Base-by-base conservation (phyloP, 345 rosid genomes). In the Populus simonii region DNA sequence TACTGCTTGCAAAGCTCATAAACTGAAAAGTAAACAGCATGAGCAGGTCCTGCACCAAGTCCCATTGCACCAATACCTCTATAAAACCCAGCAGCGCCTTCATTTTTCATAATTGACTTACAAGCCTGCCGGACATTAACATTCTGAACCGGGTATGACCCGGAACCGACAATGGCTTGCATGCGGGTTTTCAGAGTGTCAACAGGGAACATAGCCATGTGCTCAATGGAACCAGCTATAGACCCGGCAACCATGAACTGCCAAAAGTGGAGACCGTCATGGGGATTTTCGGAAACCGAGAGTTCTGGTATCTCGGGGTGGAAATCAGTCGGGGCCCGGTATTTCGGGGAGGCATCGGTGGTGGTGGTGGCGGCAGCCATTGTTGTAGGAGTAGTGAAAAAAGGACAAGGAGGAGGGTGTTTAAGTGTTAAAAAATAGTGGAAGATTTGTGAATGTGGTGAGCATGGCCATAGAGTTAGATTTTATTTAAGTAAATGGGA, bases 231-330 rank as follows among this genome's bases (percentile, higher is more conserved):
- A 57, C 83, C 83, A 5, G 83, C 83, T 47, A 75, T 39, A 29
- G 83, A 80, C 5, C 83, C 83, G 73, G 76, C 73, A 3, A 80
- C 31, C 83, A 80, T 80, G 80, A 47, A 80, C 55, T 80, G 83
- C 80, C 76, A 80, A 73, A 80, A 80, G 67, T 8, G 76, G 27
- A 80, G 76, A 35, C 80, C 83, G 47, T 80, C 83, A 68, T 80
- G 79, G 76, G 83, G 41, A 29, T n/a, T n/a, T 22, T 61, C 13
- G 31, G 66, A 61, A 12, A 61, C 8, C 27, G 66, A 61, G 22
- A 61, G 29, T 61, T 61, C 6, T n/a, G 66, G 1, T 8, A 61
- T n/a, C 15, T 61, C 16, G 15, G 68, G 68, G 68, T 29, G 68
- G 36, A 65, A 65, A 15, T 65, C 68, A 15, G 68, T 27, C 13